These are phyloP conservation scores for Phytophthora macrochlamydospora DNA, from an alignment of 352 stramenopile genomes.

Conservation along the genomic window DNA sequence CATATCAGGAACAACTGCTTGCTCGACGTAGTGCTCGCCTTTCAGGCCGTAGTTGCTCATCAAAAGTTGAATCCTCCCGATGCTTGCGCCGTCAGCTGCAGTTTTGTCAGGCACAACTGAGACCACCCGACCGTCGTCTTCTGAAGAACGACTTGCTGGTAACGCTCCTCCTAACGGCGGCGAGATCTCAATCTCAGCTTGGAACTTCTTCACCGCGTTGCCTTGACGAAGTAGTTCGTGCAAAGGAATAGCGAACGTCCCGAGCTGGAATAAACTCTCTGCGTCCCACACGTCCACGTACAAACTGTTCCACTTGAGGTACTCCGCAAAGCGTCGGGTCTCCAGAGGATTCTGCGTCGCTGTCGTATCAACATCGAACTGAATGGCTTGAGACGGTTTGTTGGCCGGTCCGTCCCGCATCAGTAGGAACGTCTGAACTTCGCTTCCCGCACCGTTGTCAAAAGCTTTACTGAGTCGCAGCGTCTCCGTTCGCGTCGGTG, in stretches of 20 bases:
- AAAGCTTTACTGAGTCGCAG: slow-evolving; percentile 68
- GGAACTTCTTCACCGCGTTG: slow-evolving; percentile 88
- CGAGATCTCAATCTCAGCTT: slow-evolving; percentile 76
- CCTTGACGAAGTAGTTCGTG: slow-evolving; percentile 91
- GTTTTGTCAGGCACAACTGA: slow-evolving; percentile 19
- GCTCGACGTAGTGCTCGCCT: slow-evolving; percentile 40
- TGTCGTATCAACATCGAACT: slow-evolving; percentile 83
- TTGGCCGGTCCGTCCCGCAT: slow-evolving; percentile 66
- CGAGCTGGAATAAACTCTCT: slow-evolving; percentile 90
- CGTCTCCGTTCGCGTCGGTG: slow-evolving; percentile 88
- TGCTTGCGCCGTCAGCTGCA: background rate
- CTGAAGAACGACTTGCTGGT: slow-evolving; percentile 5
- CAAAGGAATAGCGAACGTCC: slow-evolving; percentile 84
- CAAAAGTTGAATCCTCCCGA: slow-evolving; percentile 83
- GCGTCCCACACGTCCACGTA: slow-evolving; percentile 95
- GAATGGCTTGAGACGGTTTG: slow-evolving; percentile 72
- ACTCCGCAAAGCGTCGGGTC: slow-evolving; percentile 80
- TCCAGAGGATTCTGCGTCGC: slow-evolving; percentile 63
- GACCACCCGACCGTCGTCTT: slow-evolving; percentile 14
- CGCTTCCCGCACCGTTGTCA: slow-evolving; percentile 28
- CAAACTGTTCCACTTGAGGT: slow-evolving; percentile 84
- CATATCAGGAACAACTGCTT: slow-evolving; percentile 7
- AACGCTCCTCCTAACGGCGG: slow-evolving; percentile 34
- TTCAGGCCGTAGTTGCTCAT: slow-evolving; percentile 89
- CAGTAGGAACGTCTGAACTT: slow-evolving; percentile 57